Conservation (phyloP, 2,329 filamentous ascomycete genomes). For the Paramyrothecium sp. region DNA sequence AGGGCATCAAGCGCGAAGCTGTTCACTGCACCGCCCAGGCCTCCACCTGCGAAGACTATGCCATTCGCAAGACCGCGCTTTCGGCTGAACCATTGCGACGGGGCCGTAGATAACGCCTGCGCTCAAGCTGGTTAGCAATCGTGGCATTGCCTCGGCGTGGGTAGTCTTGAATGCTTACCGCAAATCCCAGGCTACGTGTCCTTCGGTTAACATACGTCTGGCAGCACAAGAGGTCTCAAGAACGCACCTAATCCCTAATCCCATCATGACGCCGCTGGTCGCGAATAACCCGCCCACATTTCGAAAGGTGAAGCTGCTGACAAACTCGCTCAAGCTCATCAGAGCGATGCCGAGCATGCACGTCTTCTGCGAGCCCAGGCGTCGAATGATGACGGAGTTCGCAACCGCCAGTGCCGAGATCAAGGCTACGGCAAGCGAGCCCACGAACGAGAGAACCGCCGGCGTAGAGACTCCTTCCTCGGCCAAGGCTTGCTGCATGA, state of each 20-base stretch:
- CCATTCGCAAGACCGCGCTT: constrained; percentile 56
- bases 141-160: no score
- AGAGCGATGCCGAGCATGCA: constrained; percentile 48
- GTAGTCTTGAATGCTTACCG: constrained; percentile 20
- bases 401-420: constrained; percentile 51
- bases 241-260: constrained; percentile 27
- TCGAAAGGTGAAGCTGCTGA: constrained; percentile 33
- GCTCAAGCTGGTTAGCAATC: no score
- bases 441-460: constrained; percentile 57
- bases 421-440: constrained; percentile 48
- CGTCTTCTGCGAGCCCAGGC: constrained; percentile 45
- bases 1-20: constrained; percentile 48
- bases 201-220: constrained; percentile 1
- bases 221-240: background rate
- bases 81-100: constrained; percentile 53
- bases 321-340: constrained; percentile 48
- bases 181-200: constrained; percentile 31
- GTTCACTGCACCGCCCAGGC: constrained; percentile 53
- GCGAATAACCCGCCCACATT: constrained; percentile 33
- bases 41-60: constrained; percentile 51
- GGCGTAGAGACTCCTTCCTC: constrained; percentile 44
- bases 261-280: constrained; percentile 29
- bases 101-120: constrained; percentile 41
- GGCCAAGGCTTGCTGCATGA: constrained; percentile 57
- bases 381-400: constrained; percentile 48